Base-by-base conservation (phyloP, 1,139 yeast species). In the Meyerozyma smithsonii region DNA sequence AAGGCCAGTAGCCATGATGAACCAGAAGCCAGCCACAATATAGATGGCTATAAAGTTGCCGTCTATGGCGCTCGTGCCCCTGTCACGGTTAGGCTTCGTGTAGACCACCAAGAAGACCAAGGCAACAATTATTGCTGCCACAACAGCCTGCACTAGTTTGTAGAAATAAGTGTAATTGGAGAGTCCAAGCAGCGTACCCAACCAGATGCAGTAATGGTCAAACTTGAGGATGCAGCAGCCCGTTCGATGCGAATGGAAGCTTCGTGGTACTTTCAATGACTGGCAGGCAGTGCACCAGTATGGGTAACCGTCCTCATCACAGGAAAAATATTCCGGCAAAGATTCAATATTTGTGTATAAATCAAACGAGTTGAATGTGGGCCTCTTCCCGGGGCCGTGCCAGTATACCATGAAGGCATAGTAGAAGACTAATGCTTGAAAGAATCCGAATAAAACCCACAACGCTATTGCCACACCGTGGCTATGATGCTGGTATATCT, bases 361-460 rank as follows among this genome's bases (percentile, higher is more conserved):
- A 35, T 44, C 45, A 24, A 46, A 36, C 21, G 39, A 39, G 8
- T 36, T 38, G 23, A 41, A 14, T 14, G 8, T 14, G 5, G 34
- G 34, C n/a, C 34, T 17, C 21, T 1, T 51, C 1, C 76, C 76
- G 0, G 75, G 73, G 0, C 75, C 76, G 3, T 41, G 36, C 2
- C 40, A 7, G 17, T 59, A 42, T 3, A 66, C 46, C 5, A 55
- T 37, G 1, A 39, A 39, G 75, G 75, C 70, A 46, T 70, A 70
- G 2, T 53, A 26, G 25, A 57, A 50, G 8, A 58, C 40, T 0
- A 57, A 23, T 1, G 55, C 11, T 43, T 68, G 65, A 24, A 51
- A 45, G 10, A 64, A 30, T 4, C 59, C 58, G 35, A 54, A 49
- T 2, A 62, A 54, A 0, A 53, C 52, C 15, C 65, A 54, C 4